Evolutionary conservation across 2,329 filamentous ascomycete species (phyloP).

Genomic region (Chalara sp.): DNA sequence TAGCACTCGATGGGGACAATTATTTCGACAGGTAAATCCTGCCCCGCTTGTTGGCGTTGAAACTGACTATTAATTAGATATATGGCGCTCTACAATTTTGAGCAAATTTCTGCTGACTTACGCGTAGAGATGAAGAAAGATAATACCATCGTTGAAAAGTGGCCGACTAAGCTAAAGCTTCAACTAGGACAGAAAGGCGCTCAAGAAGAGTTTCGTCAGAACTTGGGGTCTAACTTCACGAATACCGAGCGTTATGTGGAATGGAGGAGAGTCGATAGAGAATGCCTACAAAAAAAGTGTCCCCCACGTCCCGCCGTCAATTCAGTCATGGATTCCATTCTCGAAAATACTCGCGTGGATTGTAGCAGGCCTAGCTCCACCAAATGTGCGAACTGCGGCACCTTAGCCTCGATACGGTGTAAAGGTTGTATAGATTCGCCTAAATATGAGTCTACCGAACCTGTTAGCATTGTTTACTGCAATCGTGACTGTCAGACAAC

Average conservation of each 20-base stretch:
- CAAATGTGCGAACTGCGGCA: no score
- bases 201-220: constrained; percentile 2
- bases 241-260: constrained; percentile 3
- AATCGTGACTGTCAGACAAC: no score
- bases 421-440: no score
- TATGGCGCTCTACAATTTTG: neutral
- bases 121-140: constrained; percentile 5
- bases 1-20: neutral
- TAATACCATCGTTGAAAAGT: constrained; percentile 8
- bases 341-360: no score
- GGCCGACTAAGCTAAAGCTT: constrained; percentile 8
- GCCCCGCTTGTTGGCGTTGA: neutral
- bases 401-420: no score
- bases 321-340: no score
- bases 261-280: constrained; percentile 24
- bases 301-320: no score
- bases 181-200: neutral
- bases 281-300: no score
- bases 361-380: no score
- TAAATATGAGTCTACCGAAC: no score
- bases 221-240: neutral
- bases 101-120: neutral
- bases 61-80: neutral
- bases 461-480: no score
- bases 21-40: constrained; percentile 1